Conservation (phyloP, 129 eudicot genomes). For the Arctium minus region DNA sequence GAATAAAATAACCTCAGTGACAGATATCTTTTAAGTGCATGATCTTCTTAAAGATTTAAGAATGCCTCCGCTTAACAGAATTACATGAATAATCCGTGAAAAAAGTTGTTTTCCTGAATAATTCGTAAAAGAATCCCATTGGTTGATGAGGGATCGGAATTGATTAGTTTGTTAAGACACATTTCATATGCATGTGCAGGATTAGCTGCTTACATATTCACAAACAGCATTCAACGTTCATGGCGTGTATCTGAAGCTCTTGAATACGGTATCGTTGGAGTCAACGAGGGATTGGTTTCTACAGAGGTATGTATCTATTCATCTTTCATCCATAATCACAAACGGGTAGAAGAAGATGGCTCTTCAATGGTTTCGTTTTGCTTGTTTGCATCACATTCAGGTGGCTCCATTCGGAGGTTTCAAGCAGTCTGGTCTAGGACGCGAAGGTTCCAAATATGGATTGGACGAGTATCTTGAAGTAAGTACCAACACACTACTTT, state of each 20-base stretch:
- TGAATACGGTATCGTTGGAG: constrained; percentile 91
- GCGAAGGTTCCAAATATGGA: constrained; percentile 95
- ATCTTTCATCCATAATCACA: neutral
- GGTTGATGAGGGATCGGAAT: neutral
- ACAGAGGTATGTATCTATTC: constrained; percentile 53
- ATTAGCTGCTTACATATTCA: constrained; percentile 83
- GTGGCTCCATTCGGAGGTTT: constrained; percentile 98
- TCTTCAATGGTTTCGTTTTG: neutral
- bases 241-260: constrained; percentile 99
- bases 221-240: constrained; percentile 51
- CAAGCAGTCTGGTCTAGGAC: constrained; percentile 93
- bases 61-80: neutral
- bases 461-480: constrained; percentile 89
- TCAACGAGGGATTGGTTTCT: constrained; percentile 85
- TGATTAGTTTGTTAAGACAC: neutral
- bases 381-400: constrained; percentile 30
- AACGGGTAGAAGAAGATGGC: neutral
- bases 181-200: constrained; percentile 42
- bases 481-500: constrained; percentile 8
- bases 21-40: neutral
- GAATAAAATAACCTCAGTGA: too few species aligned
- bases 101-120: neutral
- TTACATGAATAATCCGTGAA: too few species aligned
- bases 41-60: neutral
- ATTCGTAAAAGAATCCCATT: neutral